Percentiles rank a stretch among this genome's conserved stretches.
phyloP scores from a whole-genome alignment of 768 basidiomycete species.

The Paxillus involutus region DNA sequence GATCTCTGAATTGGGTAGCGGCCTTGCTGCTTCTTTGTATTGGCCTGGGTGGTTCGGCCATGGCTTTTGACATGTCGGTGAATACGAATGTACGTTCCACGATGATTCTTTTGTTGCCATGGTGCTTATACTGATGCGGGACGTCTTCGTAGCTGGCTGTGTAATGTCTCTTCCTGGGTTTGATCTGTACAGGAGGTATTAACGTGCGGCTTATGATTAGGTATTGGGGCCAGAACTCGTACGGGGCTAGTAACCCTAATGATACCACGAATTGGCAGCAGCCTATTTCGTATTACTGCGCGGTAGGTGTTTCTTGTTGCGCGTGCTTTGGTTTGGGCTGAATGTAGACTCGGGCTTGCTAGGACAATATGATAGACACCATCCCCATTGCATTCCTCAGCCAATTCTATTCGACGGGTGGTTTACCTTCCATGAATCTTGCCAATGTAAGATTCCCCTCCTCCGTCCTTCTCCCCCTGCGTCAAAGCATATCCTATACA shows the following conservation, averaged over 20 bases:
- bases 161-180: constrained; percentile 8
- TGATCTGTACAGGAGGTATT: neutral
- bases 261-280: constrained; percentile 30
- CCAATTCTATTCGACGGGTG: constrained; percentile 58
- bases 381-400: constrained; percentile 64
- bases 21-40: constrained; percentile 4
- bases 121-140: neutral
- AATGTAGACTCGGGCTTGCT: neutral
- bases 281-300: constrained; percentile 32
- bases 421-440: constrained; percentile 57
- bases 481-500: neutral
- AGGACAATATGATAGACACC: constrained; percentile 58
- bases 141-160: constrained; percentile 21
- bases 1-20: constrained; percentile 3
- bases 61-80: constrained; percentile 26
- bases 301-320: constrained; percentile 7
- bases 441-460: constrained; percentile 45
- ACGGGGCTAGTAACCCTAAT: constrained; percentile 25
- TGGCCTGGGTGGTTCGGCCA: constrained; percentile 9
- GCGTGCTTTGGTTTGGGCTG: neutral
- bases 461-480: neutral
- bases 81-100: constrained; percentile 23
- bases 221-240: constrained; percentile 40
- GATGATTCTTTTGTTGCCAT: neutral
- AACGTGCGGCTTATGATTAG: constrained; percentile 2